Evolutionary conservation across 768 basidiomycete species (phyloP), one percentile per base, ranked within the genome.

Genomic region (Russula sp.): DNA sequence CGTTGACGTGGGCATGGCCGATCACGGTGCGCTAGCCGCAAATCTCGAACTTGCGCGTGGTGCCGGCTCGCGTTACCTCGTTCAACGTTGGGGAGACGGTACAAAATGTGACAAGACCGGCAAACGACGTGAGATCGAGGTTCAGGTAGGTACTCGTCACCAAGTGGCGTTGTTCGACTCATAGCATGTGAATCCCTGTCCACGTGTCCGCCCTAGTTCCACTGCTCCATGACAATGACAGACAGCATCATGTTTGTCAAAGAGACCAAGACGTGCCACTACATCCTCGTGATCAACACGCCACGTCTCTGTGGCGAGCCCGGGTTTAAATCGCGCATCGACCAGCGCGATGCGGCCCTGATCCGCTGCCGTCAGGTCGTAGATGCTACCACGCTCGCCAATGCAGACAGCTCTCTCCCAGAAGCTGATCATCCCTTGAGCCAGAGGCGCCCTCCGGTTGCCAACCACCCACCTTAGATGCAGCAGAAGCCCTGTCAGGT

Each of bases 101-200:
- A 96, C 92, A 6, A 75, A 84, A 56, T 99, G 97, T 75, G 96
- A 98, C 77, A 94, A 92, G 80, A 95, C 92, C 3, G 89, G 89
- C 16, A 83, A 83, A 75, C 82, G 82, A 61, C 87, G 97, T 65
- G 92, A 93, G 78, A 88, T 95, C 49, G 95, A 99, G 80, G 88
- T 99, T 36, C 97, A 99, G 86, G 94, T 90, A 67, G 69, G 83
- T 75, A 40, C 62, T 67, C 57, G 57, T 66, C 63, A 22, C 13
- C 8, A 24, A 32, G 26, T 22, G 28, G 48, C 30, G 38, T 64
- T 11, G n/a, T 44, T 52, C 54, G 40, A 26, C 53, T 55, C 44
- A n/a, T 22, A 34, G 30, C 50, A 40, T 61, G 52, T 59, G 61
- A 50, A 40, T 57, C 67, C 61, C 46, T 65, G 73, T 61, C 44